Evolutionary conservation across 768 basidiomycete genomes (phyloP).

Genomic region (Amanita exitialis): DNA sequence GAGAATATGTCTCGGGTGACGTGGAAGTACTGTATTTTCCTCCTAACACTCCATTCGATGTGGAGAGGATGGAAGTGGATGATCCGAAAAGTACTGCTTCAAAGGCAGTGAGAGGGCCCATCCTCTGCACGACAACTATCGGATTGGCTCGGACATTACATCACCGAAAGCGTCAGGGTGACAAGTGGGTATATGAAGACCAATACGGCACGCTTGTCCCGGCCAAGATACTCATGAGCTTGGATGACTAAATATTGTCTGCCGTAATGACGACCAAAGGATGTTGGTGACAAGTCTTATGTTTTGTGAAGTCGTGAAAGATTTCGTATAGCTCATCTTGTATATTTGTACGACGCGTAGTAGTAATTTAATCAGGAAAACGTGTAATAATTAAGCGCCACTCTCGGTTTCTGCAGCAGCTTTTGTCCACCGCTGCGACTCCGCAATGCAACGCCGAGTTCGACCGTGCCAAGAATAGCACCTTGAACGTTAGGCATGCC

Average conservation of each 20-base stretch:
- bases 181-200: neutral
- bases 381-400: neutral
- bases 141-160: neutral
- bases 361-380: neutral
- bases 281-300: no score
- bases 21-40: neutral
- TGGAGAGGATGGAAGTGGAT: neutral
- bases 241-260: neutral
- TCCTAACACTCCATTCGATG: neutral
- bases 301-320: neutral
- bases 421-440: neutral
- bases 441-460: neutral
- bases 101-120: neutral
- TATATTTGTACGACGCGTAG: neutral
- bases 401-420: neutral
- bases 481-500: neutral
- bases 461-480: neutral
- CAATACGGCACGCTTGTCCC: neutral
- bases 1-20: conserved; percentile 3
- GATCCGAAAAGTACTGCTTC: neutral
- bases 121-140: neutral
- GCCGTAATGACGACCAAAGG: no score
- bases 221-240: neutral
- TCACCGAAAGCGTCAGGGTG: neutral
- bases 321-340: no score